Evolutionary conservation across 2,329 filamentous ascomycete genomes (phyloP).

Genomic region (Hypomyces rosellus): DNA sequence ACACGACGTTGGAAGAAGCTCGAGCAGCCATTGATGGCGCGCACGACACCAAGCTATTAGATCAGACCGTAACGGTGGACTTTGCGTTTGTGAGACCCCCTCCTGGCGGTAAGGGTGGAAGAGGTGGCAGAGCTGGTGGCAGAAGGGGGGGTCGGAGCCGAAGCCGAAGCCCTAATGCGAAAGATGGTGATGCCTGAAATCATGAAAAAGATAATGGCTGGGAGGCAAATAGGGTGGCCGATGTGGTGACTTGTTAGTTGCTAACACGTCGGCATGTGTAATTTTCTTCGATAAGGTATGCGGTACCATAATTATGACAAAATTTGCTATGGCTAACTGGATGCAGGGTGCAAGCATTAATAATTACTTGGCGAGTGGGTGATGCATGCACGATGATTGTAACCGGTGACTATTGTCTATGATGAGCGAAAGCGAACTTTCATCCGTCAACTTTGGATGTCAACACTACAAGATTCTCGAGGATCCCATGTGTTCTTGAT

Average conservation of each 20-base stretch:
- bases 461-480: too few species aligned
- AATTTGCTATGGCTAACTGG: constrained; percentile 2
- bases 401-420: too few species aligned
- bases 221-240: constrained; percentile 4
- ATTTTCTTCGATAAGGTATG: constrained; percentile 10
- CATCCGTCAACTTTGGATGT: too few species aligned
- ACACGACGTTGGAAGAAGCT: constrained; percentile 70
- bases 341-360: constrained; percentile 4
- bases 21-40: constrained; percentile 75
- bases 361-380: background rate
- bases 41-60: constrained; percentile 70
- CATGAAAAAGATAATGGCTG: background rate
- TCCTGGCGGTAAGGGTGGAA: constrained; percentile 42
- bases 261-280: constrained; percentile 10
- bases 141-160: constrained; percentile 39
- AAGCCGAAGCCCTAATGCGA: constrained; percentile 41
- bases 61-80: constrained; percentile 75
- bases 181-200: constrained; percentile 26
- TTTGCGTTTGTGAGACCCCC: constrained; percentile 81
- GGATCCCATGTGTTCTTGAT: too few species aligned
- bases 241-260: constrained; percentile 6
- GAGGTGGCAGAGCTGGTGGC: constrained; percentile 31
- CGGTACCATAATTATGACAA: background rate
- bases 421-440: too few species aligned
- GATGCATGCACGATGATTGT: too few species aligned